Evolutionary conservation across 441 rosid genomes (phyloP), one percentile per base, ranked within the genome.

Genomic region (Mallotus repandus): DNA sequence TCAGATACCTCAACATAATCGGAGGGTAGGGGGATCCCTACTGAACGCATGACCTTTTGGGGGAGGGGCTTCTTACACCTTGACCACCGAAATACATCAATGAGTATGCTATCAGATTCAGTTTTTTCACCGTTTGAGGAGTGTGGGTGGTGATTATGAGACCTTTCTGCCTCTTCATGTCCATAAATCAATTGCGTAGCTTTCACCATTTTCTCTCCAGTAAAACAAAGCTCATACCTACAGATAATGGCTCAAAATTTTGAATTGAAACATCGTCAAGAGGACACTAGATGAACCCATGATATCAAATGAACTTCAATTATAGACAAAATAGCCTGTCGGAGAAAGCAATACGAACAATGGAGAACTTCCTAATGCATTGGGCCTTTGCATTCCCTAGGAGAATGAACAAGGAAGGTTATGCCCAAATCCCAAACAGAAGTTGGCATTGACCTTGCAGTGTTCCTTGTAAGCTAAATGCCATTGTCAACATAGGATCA

Each of bases 41-140:
- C 81, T 5, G 98, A 87, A 32, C 88, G 93, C 94, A 96, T 89
- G 53, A 88, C 80, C 76, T 87, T 90, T 83, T 96, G 94, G 5
- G 96, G 94, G 61, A 96, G 92, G 46, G 98, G 97, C 77, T 83
- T 93, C 94, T 88, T 91, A 69, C 98, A 96, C 18, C 85, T 87
- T 52, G 99, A 91, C 97, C 98, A 96, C 60, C 97, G 93, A 79
- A 93, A 96, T 56, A 87, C 90, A 74, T 93, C 98, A 6, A 90
- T 76, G 75, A 90, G 73, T 32, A 79, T 70, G 72, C 79, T 87
- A 63, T 93, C 97, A 9, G 84, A 15, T 22, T 96, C 97, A 29
- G 60, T 79, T 76, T 86, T 90, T 69, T 96, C 98, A 48, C 97
- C 97, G 57, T 91, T 92, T 76, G 87, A 68, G 21, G 85, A 70